Percentiles rank a stretch among this genome's conserved stretches.
Conservation (phyloP, 495 filamentous ascomycete genomes). For the Darksidea phi region DNA sequence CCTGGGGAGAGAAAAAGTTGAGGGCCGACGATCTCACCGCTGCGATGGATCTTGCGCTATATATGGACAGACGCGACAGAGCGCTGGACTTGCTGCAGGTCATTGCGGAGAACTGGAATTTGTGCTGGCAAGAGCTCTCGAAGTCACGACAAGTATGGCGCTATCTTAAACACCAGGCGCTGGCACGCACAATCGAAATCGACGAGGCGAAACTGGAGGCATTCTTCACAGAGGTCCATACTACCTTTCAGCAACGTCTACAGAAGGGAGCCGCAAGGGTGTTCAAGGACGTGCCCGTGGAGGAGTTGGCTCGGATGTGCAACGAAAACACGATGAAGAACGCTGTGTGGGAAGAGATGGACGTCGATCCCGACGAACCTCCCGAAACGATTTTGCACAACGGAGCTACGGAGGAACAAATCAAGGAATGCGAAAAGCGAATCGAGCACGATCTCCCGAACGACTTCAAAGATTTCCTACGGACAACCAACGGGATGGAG, state of each 20-base stretch:
- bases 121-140: conserved; percentile 22
- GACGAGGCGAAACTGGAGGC: conserved; percentile 23
- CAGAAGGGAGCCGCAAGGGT: conserved; percentile 21
- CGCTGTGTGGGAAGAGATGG: conserved; percentile 35
- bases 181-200: conserved; percentile 21
- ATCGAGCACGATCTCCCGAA: conserved; percentile 24
- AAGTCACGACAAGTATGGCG: conserved; percentile 30
- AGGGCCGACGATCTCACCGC: conserved; percentile 27
- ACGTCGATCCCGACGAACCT: conserved; percentile 31
- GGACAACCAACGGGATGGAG: conserved; percentile 26
- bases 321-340: conserved; percentile 35
- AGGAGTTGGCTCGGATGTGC: conserved; percentile 25
- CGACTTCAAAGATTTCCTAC: conserved; percentile 31
- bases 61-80: conserved; percentile 17
- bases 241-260: conserved; percentile 25
- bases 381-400: conserved; percentile 27
- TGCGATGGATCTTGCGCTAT: conserved; percentile 31
- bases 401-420: conserved; percentile 18
- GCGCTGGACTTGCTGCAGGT: conserved; percentile 29
- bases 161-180: conserved; percentile 19
- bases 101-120: conserved; percentile 31
- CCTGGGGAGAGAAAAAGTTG: conserved; percentile 20
- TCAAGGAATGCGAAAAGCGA: conserved; percentile 14
- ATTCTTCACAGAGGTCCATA: conserved; percentile 24
- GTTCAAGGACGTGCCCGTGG: conserved; percentile 17